Conservation (phyloP, 192 early-diverging fungal species). For the Coemansia sp. region DNA sequence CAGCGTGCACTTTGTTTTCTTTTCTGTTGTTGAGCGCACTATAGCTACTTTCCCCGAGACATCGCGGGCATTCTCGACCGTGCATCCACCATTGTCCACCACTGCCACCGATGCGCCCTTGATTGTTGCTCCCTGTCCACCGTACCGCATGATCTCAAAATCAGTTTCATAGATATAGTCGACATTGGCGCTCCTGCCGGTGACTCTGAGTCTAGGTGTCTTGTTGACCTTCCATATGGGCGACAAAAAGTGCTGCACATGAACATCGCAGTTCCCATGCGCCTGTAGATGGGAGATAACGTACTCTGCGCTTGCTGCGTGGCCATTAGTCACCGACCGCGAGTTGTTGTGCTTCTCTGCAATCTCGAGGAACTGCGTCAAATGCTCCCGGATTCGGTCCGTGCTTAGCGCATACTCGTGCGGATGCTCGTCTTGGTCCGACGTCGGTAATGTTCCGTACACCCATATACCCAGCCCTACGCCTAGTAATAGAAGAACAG, state of each 20-base stretch:
- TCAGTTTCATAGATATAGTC: constrained; percentile 45
- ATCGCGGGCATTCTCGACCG: constrained; percentile 33
- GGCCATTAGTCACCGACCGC: constrained; percentile 45
- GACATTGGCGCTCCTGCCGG: constrained; percentile 11
- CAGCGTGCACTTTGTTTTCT: constrained; percentile 40
- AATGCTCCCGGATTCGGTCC: constrained; percentile 30
- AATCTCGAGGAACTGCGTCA: constrained; percentile 36
- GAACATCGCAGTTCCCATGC: constrained; percentile 37
- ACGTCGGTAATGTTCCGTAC: constrained; percentile 50
- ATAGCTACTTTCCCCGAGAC: constrained; percentile 58
- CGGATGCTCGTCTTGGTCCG: constrained; percentile 42
- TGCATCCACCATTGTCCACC: constrained; percentile 55
- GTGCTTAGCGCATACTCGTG: constrained; percentile 50
- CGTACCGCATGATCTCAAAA: constrained; percentile 59
- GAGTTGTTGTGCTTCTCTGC: constrained; percentile 44
- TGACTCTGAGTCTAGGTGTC: constrained; percentile 18
- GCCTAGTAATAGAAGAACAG: constrained; percentile 35
- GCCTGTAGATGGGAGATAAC: constrained; percentile 28
- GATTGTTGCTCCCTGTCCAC: constrained; percentile 57
- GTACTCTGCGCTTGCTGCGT: constrained; percentile 45
- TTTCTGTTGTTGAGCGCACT: constrained; percentile 34
- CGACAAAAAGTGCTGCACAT: constrained; percentile 45
- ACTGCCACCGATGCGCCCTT: constrained; percentile 39
- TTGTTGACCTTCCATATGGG: constrained; percentile 38
- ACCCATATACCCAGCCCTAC: constrained; percentile 46